Percentiles rank a stretch among this genome's conserved stretches.
phyloP scores from a whole-genome alignment of 352 stramenopile genomes.

The Pilasporangium apinafurcum region DNA sequence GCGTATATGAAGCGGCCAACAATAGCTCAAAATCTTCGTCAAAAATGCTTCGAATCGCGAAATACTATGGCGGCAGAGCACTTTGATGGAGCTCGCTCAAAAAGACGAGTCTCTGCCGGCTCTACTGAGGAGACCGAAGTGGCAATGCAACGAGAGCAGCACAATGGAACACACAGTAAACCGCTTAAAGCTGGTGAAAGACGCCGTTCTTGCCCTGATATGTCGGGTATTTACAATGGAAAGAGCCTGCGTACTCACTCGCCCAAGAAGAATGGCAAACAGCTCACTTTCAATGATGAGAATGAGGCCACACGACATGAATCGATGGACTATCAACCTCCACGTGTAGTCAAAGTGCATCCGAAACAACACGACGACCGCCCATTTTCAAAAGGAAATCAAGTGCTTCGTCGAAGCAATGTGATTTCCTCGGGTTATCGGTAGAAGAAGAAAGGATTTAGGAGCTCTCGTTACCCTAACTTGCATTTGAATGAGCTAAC shows the following conservation, averaged over 20 bases:
- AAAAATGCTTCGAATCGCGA: slow-evolving; percentile 63
- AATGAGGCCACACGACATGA: not conserved
- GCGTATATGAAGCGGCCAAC: slow-evolving; percentile 53
- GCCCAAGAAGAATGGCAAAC: not conserved
- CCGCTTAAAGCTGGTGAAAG: slow-evolving; percentile 8
- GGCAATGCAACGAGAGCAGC: not conserved
- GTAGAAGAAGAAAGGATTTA: no score
- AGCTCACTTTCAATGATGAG: not conserved
- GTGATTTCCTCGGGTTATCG: slow-evolving; percentile 29
- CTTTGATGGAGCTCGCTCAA: no score
- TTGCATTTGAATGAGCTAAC: no score
- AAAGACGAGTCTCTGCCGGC: slow-evolving; percentile 24
- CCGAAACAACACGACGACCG: slow-evolving; percentile 53
- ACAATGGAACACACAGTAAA: not conserved
- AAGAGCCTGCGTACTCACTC: slow-evolving; percentile 1
- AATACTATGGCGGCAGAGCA: no score
- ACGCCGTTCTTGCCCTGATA: slow-evolving; percentile 36
- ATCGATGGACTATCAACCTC: slow-evolving; percentile 13
- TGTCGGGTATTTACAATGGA: slow-evolving; percentile 5
- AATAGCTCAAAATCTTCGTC: slow-evolving; percentile 52
- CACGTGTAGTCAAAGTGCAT: slow-evolving; percentile 44
- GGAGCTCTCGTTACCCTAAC: no score
- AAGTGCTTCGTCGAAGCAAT: slow-evolving; percentile 43
- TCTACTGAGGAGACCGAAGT: slow-evolving; percentile 3
- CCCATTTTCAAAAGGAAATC: slow-evolving; percentile 39